Conservation (phyloP, 2,329 filamentous ascomycete species). For the Stagonosporopsis vannaccii region DNA sequence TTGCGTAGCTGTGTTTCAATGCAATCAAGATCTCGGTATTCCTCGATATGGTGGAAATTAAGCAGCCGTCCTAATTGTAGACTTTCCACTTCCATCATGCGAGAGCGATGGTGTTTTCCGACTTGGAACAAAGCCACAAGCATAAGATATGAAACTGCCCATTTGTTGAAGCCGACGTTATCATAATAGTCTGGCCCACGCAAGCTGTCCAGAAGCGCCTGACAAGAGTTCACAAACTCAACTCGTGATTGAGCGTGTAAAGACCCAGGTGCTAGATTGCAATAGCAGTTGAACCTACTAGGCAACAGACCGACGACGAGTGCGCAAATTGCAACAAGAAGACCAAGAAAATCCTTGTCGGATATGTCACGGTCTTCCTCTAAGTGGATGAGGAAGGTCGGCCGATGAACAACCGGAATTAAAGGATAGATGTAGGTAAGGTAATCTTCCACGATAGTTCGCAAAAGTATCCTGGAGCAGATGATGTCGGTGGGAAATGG, state of each 20-base stretch:
- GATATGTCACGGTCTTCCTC: background rate
- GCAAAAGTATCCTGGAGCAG: background rate
- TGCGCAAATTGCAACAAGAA: background rate
- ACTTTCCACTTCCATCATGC: conserved; percentile 18
- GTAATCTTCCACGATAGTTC: background rate
- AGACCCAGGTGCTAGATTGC: background rate
- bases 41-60: conserved; percentile 6
- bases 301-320: background rate
- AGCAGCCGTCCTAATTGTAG: conserved; percentile 10
- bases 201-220: background rate
- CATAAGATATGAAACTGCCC: conserved; percentile 17
- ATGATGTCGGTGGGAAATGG: background rate
- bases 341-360: background rate
- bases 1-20: conserved; percentile 13
- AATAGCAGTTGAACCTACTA: background rate
- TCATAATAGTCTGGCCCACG: conserved; percentile 12
- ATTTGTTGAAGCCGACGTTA: conserved; percentile 10
- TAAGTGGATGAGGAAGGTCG: background rate
- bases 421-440: background rate
- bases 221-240: background rate
- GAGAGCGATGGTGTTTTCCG: conserved; percentile 13
- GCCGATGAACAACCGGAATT: background rate
- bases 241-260: background rate
- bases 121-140: conserved; percentile 18
- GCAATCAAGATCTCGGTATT: conserved; percentile 6